Base-by-base conservation (phyloP, 2,329 filamentous ascomycete species). In the Colletotrichum tropicicola region DNA sequence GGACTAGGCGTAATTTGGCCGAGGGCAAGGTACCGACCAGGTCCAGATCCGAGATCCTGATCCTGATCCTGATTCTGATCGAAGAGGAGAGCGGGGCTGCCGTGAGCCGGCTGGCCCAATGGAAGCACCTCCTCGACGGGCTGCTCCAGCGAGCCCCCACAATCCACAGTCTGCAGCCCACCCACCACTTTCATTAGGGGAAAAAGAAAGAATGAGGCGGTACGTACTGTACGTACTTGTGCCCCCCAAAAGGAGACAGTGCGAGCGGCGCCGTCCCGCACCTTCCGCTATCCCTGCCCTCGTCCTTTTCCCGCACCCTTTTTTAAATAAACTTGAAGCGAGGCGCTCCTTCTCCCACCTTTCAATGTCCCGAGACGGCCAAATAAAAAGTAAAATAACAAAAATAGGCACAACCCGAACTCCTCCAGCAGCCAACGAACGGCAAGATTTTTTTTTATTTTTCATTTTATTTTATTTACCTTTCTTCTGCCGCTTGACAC, bases 11-110 rank as follows among this genome's bases (percentile, higher is more conserved):
- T 30, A 59, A 32, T 59, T 48, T 52, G 59, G 47, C 63, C 39
- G 52, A 58, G 30, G 13, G 17, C 7, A 19, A 64, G 17, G 63
- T 66, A 58, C 30, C 47, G 9, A 28, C 13, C 30, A 57, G 32
- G 63, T 66, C 53, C 15, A 52, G 59, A 66, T 66, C 52, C 59
- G 30, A 66, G 58, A 65, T 65, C 57, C 57, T 65, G 61, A 56
- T 65, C 45, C 54, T 63, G 32, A 32, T 60, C 15, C 54, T 63
- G 55, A 56, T 60, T 27, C 41, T 59, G 47, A 64, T 64, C 55
- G 48, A 28, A 56, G 41, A n/a, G 15, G 30, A 10, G n/a, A 37
- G 48, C 28, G 61, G 48, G 8, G 41, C 52, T 8, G 21, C 6
- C n/a, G 19, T 5, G 3, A 47, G 32, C 17, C 25, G 19, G 1